Base-by-base conservation (phyloP, 768 basidiomycete species). In the Solioccasus polychromus region DNA sequence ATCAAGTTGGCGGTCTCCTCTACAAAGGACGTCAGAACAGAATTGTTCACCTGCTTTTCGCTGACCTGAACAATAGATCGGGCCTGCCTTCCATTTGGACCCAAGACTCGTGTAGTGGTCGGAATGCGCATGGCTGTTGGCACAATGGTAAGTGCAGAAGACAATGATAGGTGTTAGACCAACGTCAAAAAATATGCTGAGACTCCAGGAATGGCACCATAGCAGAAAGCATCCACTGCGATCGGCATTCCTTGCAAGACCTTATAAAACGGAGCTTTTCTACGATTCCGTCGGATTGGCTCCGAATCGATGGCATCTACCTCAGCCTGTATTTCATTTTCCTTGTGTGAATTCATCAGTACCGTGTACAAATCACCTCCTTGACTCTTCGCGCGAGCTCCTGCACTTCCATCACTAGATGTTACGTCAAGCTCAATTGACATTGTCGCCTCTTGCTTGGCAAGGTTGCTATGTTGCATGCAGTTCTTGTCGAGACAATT, bases 201-300 rank as follows among this genome's bases (percentile, higher is more conserved):
- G 20, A 98, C 80, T 9, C 81, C 83, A 5, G 94, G 93, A 39
- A 99, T 93, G 22, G 76, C 73, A 6, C 95, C 96, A 62, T 97
- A 99, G 29, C 85, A 80, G 68, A 99, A 99, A 2, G 94, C 96
- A 61, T 99, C 96, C 1, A 99, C 96, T 14, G 95, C 92, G 20
- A 99, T 88, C 8, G 94, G 92, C 93, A 98, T 96, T 2, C 96
- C 95, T 56, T 91, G 88, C 54, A 98, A 63, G 19, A 92, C 79
- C 69, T 97, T 99, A 70, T 95, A 98, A 62, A 98, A 98, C 0
- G 96, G 96, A 0, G 93, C 91, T 47, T 79, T 83, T 47, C 88
- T 71, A 23, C 88, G 75, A 24, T 71, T 69, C 23, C 74, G 73
- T 45, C 78, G 78, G 7, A 65, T 71, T 2, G 72, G 63, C 14